Evolutionary conservation across 2,329 filamentous ascomycete genomes (phyloP), one percentile per base, ranked within the genome.

Genomic region (Apiospora marii): DNA sequence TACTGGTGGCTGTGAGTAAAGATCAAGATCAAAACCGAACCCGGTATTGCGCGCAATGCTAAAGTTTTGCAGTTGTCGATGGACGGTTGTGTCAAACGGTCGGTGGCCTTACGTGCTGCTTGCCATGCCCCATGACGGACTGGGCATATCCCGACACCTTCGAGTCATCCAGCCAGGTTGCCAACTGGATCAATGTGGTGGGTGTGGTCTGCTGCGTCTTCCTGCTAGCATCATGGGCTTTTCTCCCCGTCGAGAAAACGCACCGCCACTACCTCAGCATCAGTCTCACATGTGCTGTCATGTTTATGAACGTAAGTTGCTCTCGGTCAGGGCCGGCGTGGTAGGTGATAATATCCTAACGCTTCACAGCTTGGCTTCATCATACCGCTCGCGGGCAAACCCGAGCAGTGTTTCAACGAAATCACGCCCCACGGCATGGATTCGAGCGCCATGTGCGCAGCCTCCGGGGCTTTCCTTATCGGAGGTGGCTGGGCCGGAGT

Each of bases 341-440:
- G 64, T 41, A 71, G 37, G 68, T 69, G 69, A 10, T 2, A 24
- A 67, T 22, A 67, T 14, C 61, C 72, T 74, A 61, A 73, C 44
- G 41, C 64, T 64, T 69, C 41, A 53, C 77, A 97, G 92, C 87
- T 98, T 76, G 95, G 94, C 43, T 98, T 98, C 81, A 93, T 98
- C 64, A 90, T 99, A 53, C 96, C 96, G 0, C 88, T 98, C 30
- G 94, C 90, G 16, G 90, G 91, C 37, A 88, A 91, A 73, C 94
- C 95, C 0, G 85, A 94, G 0, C 91, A 97, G 85, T 99, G 96
- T 82, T 93, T 91, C 80, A 93, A 99, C 80, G 86, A 88, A 67
- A 98, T 99, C 79, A 99, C 96, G 0, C 96, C 96, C 0, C 92
- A 98, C 79, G 94, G 95, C 80, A 98, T 98, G 95, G 88, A 91